These are phyloP conservation scores for Daedaleopsis nitida DNA, from an alignment of 768 basidiomycete genomes.

Conservation along the genomic window DNA sequence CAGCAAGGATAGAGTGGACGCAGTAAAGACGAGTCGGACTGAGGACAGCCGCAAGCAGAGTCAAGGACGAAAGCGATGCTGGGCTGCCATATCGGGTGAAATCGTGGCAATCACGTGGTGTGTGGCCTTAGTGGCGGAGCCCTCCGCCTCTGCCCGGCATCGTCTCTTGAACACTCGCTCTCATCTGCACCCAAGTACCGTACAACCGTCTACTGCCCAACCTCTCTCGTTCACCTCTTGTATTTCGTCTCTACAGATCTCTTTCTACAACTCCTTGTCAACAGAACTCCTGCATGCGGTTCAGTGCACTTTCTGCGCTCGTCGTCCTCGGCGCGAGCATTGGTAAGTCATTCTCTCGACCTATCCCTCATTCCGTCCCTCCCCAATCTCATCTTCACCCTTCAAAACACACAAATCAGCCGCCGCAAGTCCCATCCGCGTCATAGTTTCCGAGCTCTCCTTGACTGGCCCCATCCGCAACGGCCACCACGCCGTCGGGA, in stretches of 20 bases:
- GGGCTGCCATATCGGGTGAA: too few species aligned
- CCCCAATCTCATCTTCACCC: slow-evolving; percentile 6
- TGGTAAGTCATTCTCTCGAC: slow-evolving; percentile 13
- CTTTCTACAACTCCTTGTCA: background rate
- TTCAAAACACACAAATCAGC: slow-evolving; percentile 23
- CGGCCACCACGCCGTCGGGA: slow-evolving; percentile 37
- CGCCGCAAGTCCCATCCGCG: slow-evolving; percentile 46
- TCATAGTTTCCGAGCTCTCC: slow-evolving; percentile 39
- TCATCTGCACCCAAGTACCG: background rate
- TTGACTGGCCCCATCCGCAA: slow-evolving; percentile 36
- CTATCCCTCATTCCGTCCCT: background rate
- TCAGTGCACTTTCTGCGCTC: slow-evolving; percentile 15
- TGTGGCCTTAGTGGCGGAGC: too few species aligned
- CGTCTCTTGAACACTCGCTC: too few species aligned
- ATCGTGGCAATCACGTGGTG: too few species aligned
- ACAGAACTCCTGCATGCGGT: slow-evolving; percentile 3
- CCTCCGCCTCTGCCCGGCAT: too few species aligned
- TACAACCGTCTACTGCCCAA: background rate
- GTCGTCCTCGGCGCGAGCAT: slow-evolving; percentile 19
- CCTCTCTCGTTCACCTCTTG: background rate
- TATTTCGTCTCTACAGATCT: background rate
- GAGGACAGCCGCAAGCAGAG: too few species aligned
- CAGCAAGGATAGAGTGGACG: too few species aligned
- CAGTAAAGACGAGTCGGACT: too few species aligned
- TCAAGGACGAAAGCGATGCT: too few species aligned